Conservation (phyloP, 2,329 filamentous ascomycete species). For the Sclerotinia nivalis region DNA sequence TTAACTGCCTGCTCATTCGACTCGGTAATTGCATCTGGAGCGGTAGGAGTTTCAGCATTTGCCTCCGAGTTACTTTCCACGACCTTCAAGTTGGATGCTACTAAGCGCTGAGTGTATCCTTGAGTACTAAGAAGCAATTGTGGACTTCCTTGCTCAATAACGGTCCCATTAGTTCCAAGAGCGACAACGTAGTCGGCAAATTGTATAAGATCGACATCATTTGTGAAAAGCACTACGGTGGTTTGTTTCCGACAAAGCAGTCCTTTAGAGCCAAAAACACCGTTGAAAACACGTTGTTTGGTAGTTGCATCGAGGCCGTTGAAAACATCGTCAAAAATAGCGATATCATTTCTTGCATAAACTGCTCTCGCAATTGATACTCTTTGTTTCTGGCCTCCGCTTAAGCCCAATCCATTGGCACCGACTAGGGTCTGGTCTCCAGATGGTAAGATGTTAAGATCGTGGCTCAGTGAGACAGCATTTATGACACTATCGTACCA, state of each 20-base stretch:
- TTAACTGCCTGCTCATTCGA: neutral
- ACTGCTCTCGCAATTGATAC: constrained; percentile 35
- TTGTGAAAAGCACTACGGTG: constrained; percentile 42
- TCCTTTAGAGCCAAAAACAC: constrained; percentile 25
- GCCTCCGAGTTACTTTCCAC: neutral
- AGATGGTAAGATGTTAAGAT: constrained; percentile 32
- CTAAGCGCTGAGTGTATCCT: constrained; percentile 6
- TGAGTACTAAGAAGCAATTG: neutral
- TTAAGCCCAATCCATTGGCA: constrained; percentile 39
- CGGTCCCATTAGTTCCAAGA: constrained; percentile 36
- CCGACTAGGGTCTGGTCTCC: constrained; percentile 39
- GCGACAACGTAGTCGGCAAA: constrained; percentile 47
- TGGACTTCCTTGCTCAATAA: constrained; percentile 43
- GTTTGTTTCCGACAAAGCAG: constrained; percentile 35
- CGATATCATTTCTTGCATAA: constrained; percentile 24
- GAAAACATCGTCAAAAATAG: constrained; percentile 36
- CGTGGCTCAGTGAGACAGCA: constrained; percentile 31
- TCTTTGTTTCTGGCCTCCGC: constrained; percentile 35
- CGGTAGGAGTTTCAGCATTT: neutral
- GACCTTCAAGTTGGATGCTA: neutral
- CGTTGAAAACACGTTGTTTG: constrained; percentile 26
- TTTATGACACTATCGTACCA: constrained; percentile 34
- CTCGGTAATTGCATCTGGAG: neutral
- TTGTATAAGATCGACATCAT: constrained; percentile 41
- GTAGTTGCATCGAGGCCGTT: constrained; percentile 34